Conservation (phyloP, 2,329 filamentous ascomycete genomes). For the Stemphylium beticola region DNA sequence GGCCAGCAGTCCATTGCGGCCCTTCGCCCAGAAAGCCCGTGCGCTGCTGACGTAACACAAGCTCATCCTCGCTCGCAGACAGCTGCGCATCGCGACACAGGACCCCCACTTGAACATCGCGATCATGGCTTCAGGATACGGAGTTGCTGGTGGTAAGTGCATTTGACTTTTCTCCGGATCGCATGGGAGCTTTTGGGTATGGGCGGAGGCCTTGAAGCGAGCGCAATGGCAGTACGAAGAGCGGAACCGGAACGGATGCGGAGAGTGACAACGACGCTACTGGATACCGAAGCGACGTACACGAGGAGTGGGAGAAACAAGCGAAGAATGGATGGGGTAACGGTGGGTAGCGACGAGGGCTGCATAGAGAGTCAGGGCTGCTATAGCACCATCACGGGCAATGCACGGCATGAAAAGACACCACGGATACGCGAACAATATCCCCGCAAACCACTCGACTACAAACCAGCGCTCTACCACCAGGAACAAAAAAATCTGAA, state of each 20-base stretch:
- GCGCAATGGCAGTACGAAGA: constrained; percentile 30
- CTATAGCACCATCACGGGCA: background rate
- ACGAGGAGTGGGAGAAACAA: accelerated
- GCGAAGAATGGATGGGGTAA: accelerated
- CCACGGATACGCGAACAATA: background rate
- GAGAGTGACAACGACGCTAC: constrained; percentile 2
- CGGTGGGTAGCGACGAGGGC: background rate
- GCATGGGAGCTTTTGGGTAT: constrained; percentile 9
- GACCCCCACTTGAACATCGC: constrained; percentile 40
- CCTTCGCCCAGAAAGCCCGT: background rate
- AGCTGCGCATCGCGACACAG: constrained; percentile 7
- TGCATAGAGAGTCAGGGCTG: background rate
- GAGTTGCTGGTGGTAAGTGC: constrained; percentile 76
- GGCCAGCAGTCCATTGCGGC: background rate
- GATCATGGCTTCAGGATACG: constrained; percentile 81
- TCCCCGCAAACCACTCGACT: background rate
- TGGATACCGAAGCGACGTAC: background rate
- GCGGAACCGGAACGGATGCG: constrained; percentile 11
- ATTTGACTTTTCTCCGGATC: background rate
- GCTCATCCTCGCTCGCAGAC: constrained; percentile 14
- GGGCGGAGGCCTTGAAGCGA: constrained; percentile 10
- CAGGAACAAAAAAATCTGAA: accelerated
- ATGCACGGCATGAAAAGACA: background rate
- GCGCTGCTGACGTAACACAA: constrained; percentile 17
- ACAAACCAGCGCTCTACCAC: background rate